Percentiles rank a stretch among this genome's conserved stretches.
These are phyloP conservation scores for Metschnikowia picachoensis DNA, from an alignment of 805 yeast genomes.

Conservation along the genomic window DNA sequence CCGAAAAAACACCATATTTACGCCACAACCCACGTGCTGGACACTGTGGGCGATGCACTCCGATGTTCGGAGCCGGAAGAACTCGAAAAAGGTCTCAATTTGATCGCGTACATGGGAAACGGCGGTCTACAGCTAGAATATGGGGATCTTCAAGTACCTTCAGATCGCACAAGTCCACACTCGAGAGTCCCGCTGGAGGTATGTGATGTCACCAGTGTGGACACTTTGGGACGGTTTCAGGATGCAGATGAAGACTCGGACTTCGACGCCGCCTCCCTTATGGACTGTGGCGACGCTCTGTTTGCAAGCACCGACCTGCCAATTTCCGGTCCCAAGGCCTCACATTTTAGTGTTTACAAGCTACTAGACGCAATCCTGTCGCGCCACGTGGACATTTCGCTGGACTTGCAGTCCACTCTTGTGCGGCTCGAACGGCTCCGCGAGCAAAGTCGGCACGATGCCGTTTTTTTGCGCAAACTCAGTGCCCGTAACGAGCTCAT, in stretches of 20 bases:
- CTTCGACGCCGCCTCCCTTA: conserved; percentile 20
- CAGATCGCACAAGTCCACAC: neutral
- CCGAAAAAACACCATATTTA: neutral
- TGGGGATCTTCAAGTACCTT: neutral
- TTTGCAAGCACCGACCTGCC: neutral
- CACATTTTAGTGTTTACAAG: conserved; percentile 10
- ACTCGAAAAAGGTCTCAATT: conserved; percentile 2
- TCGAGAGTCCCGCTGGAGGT: neutral
- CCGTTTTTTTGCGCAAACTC: conserved; percentile 14
- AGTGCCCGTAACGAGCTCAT: conserved; percentile 13
- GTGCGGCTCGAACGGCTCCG: conserved; percentile 8
- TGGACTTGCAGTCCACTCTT: conserved; percentile 7
- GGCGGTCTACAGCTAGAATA: conserved; percentile 4
- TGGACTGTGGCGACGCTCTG: conserved; percentile 14
- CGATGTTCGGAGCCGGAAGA: neutral
- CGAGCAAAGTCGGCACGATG: conserved; percentile 13
- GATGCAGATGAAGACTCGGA: conserved; percentile 14
- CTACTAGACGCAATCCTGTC: conserved; percentile 11
- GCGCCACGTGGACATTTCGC: conserved; percentile 9
- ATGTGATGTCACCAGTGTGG: conserved; percentile 5
- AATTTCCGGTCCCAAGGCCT: neutral
- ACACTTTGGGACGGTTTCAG: conserved; percentile 1
- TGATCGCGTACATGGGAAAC: conserved; percentile 7
- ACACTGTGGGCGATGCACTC: conserved; percentile 1
- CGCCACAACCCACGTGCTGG: conserved; percentile 8